phyloP scores from a whole-genome alignment of 805 yeast species.

The Sugiyamaella qingdaonensis region DNA sequence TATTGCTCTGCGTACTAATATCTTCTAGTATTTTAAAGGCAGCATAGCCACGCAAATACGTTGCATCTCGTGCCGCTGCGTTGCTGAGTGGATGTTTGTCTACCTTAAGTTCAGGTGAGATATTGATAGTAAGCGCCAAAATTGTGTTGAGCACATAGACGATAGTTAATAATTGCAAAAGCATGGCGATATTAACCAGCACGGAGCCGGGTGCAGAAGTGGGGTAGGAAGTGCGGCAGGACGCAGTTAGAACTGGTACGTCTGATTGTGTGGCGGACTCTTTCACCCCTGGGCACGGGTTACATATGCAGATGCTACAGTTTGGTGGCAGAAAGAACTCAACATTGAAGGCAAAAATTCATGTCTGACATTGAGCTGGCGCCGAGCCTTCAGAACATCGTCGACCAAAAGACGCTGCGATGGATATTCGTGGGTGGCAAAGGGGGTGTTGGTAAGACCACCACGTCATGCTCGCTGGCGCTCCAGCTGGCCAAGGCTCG shows the following conservation, averaged over 20 bases:
- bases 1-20: not conserved
- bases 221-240: too few species aligned
- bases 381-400: conserved; percentile 39
- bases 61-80: not conserved
- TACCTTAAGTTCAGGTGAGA: too few species aligned
- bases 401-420: conserved; percentile 53
- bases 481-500: conserved; percentile 84
- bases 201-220: too few species aligned
- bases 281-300: not conserved
- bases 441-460: conserved; percentile 99
- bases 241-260: too few species aligned
- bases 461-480: conserved; percentile 93
- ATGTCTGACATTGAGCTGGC: conserved; percentile 28
- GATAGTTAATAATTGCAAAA: too few species aligned
- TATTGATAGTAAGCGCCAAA: not conserved
- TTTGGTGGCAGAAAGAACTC: not conserved
- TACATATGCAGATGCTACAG: not conserved
- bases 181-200: too few species aligned
- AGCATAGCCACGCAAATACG: not conserved
- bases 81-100: not conserved
- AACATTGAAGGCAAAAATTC: not conserved
- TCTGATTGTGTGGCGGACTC: too few species aligned
- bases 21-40: not conserved
- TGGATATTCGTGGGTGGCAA: conserved; percentile 99
- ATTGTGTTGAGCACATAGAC: too few species aligned